Conservation (phyloP, 306 rosid species). For the Quercus mongolica region DNA sequence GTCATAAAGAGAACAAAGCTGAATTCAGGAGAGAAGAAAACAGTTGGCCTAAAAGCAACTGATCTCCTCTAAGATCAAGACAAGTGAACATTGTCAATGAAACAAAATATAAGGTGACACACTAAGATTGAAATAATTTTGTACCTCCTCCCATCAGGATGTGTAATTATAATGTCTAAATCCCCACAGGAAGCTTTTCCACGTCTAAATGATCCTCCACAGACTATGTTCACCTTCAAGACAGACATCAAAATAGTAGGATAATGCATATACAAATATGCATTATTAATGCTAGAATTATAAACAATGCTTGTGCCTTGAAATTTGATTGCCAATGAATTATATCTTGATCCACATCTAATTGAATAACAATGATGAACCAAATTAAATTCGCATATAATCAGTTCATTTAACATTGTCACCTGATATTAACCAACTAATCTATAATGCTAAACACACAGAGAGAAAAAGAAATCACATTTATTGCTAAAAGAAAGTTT, state of each 20-base stretch:
- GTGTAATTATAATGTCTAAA: conserved; percentile 81
- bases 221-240: conserved; percentile 57
- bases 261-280: conserved; percentile 1
- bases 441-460: not conserved
- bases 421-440: not conserved
- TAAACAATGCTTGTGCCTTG: not conserved
- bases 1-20: not conserved
- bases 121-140: conserved; percentile 1
- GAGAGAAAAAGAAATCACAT: not conserved
- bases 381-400: too few relatives aligned
- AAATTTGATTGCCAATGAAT: not conserved
- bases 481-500: not conserved
- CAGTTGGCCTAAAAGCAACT: not conserved
- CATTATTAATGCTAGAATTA: conserved; percentile 1
- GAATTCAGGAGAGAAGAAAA: not conserved
- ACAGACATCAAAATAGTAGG: not conserved
- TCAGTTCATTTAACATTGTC: not conserved
- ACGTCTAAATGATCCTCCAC: conserved; percentile 95
- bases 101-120: not conserved
- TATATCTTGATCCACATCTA: conserved; percentile 1
- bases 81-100: not conserved
- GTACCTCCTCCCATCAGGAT: conserved; percentile 88
- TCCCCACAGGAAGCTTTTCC: conserved; percentile 95
- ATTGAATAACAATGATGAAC: not conserved
- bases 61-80: not conserved